phyloP scores from a whole-genome alignment of 1,284 basidiomycete genomes.

The Apiotrichum akiyoshidainum region DNA sequence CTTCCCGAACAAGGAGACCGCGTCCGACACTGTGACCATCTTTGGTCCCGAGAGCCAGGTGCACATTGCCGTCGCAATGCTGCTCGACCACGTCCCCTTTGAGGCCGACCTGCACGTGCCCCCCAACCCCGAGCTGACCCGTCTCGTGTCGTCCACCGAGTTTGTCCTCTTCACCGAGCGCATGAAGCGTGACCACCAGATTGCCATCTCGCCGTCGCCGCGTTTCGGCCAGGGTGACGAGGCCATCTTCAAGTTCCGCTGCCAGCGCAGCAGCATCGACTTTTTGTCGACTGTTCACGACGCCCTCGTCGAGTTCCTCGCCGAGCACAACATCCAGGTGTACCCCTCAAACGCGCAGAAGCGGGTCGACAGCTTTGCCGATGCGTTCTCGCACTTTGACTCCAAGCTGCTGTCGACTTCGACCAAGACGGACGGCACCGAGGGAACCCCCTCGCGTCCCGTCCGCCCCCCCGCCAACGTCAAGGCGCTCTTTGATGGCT shows the following conservation, averaged over 20 bases:
- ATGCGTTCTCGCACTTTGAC: constrained; percentile 95
- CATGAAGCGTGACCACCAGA: constrained; percentile 89
- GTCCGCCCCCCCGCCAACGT: constrained; percentile 73
- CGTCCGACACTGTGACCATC: constrained; percentile 73
- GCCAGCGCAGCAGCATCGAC: constrained; percentile 90
- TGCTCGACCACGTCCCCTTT: constrained; percentile 93
- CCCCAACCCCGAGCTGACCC: constrained; percentile 70
- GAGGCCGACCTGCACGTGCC: constrained; percentile 94
- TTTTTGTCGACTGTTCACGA: constrained; percentile 85
- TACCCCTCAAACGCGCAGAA: constrained; percentile 48
- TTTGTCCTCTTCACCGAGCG: constrained; percentile 76
- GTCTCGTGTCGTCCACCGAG: constrained; percentile 70
- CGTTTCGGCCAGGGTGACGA: constrained; percentile 61
- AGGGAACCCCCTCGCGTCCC: constrained; percentile 65
- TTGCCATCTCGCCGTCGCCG: constrained; percentile 71
- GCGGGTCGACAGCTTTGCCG: constrained; percentile 80
- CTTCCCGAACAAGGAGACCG: constrained; percentile 93
- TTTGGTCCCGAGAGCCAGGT: constrained; percentile 97
- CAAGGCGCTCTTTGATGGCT: constrained; percentile 83
- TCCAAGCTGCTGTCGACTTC: constrained; percentile 84
- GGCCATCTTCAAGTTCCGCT: constrained; percentile 85
- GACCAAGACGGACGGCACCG: constrained; percentile 42
- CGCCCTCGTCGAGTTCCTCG: constrained; percentile 86
- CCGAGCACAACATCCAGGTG: constrained; percentile 65
- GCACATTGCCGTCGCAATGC: constrained; percentile 92